phyloP scores from a whole-genome alignment of 805 yeast species.

The Yarrowia alimentaria region DNA sequence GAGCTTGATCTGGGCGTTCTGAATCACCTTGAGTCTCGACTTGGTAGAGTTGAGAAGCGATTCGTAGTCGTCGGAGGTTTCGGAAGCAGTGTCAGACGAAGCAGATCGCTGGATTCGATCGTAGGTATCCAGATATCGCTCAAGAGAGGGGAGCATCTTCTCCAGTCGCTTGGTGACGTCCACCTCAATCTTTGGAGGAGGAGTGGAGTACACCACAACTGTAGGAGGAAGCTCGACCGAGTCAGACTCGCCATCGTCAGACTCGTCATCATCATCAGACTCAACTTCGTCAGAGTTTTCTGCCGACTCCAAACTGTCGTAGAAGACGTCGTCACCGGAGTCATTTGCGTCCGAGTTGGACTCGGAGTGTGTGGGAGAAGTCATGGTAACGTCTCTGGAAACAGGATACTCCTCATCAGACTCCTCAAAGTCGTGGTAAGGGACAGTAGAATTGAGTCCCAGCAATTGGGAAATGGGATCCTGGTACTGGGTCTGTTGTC shows the following conservation, averaged over 20 bases:
- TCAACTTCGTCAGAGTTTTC: slow-evolving; percentile 30
- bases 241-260: slow-evolving; percentile 27
- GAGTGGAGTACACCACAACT: slow-evolving; percentile 24
- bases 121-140: slow-evolving; percentile 21
- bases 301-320: slow-evolving; percentile 25
- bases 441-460: not conserved
- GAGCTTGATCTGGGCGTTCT: slow-evolving; percentile 34
- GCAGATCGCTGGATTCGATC: slow-evolving; percentile 18
- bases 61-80: slow-evolving; percentile 31
- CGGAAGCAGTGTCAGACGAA: slow-evolving; percentile 5
- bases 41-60: slow-evolving; percentile 29
- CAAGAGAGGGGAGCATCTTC: slow-evolving; percentile 2
- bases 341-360: slow-evolving; percentile 4
- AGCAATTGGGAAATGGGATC: slow-evolving; percentile 17
- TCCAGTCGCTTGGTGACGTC: slow-evolving; percentile 21
- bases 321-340: slow-evolving; percentile 4
- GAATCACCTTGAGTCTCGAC: slow-evolving; percentile 36
- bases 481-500: not conserved
- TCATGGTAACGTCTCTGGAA: slow-evolving; percentile 8
- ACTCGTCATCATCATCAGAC: slow-evolving; percentile 31
- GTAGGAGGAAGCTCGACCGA: slow-evolving; percentile 11
- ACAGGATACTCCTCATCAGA: slow-evolving; percentile 15
- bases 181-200: slow-evolving; percentile 19
- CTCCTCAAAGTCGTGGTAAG: slow-evolving; percentile 22
- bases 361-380: slow-evolving; percentile 13